Base-by-base conservation (phyloP, 768 basidiomycete species). In the Russula earlei region DNA sequence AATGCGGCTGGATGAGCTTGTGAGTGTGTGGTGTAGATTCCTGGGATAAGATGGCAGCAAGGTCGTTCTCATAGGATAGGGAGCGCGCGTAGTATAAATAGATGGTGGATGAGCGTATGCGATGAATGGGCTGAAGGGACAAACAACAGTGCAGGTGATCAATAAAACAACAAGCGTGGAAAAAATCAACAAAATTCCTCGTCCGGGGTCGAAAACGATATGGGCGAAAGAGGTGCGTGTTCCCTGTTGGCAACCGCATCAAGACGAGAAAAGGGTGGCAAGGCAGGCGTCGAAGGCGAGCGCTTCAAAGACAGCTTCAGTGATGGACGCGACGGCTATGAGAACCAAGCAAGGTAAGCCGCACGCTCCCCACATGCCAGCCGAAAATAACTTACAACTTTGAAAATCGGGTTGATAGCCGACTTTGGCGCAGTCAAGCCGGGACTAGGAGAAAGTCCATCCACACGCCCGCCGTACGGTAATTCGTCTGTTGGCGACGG, bases 361-460 rank as follows among this genome's bases (percentile, higher is more conserved):
- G n/a, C n/a, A n/a, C n/a, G n/a, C 9, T 10, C 3, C 11, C 22
- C 1, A 38, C 20, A 4, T 15, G n/a, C 40, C 14, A 9, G 17
- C 33, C 24, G 10, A 49, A 44, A 6, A 31, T 54, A 19, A 81
- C 89, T 75, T 72, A 91, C 89, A 75, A 91, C 88, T 80, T 87
- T 85, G 76, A 91, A 91, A 67, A 91, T 90, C 27, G 89, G 87
- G 69, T 91, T 89, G 66, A 90, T 87, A 33, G 76, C 78, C 44
- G 83, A 79, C 66, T 83, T 84, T 36, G 86, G 76, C 15, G 78
- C 79, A 50, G 41, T 56, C 51, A 77, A 70, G 45, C 76, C 76
- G 34, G 84, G 78, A 62, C 80, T 82, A 49, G 84, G 78, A 17
- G 84, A 81, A 64, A 80, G 78, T 45, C 78, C 78, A 60, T 74